Evolutionary conservation across 345 rosid genomes (phyloP).

Genomic region (Citrus maxima): DNA sequence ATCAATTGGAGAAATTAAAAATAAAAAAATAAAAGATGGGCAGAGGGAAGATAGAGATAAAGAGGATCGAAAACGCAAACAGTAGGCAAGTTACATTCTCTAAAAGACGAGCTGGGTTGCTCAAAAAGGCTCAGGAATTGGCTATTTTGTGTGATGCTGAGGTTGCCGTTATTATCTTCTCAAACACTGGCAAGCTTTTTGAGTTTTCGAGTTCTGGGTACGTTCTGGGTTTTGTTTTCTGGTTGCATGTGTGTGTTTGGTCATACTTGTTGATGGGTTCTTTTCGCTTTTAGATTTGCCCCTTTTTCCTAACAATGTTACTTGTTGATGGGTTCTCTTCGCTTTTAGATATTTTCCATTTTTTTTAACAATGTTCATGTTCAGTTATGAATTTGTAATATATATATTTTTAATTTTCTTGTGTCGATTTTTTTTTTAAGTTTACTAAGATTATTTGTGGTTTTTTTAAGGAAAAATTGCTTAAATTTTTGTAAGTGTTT

Average conservation of each 20-base stretch:
- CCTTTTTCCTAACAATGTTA: not conserved
- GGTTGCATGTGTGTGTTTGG: constrained; percentile 12
- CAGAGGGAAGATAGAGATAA: constrained; percentile 92
- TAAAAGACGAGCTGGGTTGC: constrained; percentile 86
- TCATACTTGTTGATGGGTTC: not conserved
- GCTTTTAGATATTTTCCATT: not conserved
- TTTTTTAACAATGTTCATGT: constrained; percentile 14
- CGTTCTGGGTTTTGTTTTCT: not conserved
- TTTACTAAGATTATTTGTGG: not conserved
- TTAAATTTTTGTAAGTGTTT: constrained; percentile 21
- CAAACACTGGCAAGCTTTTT: constrained; percentile 86
- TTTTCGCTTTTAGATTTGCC: not conserved
- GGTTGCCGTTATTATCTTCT: constrained; percentile 91
- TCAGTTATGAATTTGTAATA: not conserved
- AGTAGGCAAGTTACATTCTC: constrained; percentile 98
- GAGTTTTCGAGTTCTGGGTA: constrained; percentile 86
- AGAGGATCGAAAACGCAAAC: constrained; percentile 88
- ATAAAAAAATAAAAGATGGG: constrained; percentile 45
- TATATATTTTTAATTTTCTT: not conserved
- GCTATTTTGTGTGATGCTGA: constrained; percentile 91
- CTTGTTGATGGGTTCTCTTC: not conserved
- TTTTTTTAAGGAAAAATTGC: not conserved
- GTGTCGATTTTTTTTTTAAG: not conserved
- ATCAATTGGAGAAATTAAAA: constrained; percentile 3
- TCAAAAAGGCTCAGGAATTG: constrained; percentile 86